Base-by-base conservation (phyloP, 148 eudicot species). In the Tetragonia tetragonoides region DNA sequence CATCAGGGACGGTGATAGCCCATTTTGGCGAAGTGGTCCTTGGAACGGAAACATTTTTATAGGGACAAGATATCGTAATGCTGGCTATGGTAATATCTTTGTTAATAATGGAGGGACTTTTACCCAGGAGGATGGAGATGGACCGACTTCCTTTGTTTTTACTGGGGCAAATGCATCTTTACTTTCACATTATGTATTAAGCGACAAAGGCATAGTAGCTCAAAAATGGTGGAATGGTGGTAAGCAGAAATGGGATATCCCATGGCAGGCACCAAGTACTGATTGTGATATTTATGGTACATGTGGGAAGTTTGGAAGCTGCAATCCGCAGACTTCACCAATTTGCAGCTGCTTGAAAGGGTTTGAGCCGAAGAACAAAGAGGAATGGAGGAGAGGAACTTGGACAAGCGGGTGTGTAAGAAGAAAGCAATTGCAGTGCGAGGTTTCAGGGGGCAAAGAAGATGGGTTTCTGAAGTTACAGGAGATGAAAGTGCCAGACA, bases 401-500 rank as follows among this genome's bases (percentile, higher is more conserved):
- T 83, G 85, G 84, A 74, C 73, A 15, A 53, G 75, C 51, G 88
- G 88, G 34, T 85, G 88, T 75, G 49, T 42, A 8, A 80, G 88
- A 44, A 77, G 64, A 49, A 77, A 72, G 54, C 46, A 42, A 64
- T 76, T 83, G 70, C 77, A 78, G 53, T 90, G 92, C 65, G 64
- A n/a, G 20, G 41, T 56, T 60, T 83, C 74, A 66, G 92, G 88
- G 28, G 66, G 40, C 3, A 71, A 75, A 24, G 67, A 75, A 56
- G 91, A 92, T 62, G 90, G 85, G 14, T 92, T 91, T 84, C 9
- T 78, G 28, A 78, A 65, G 67, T 71, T 82, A 47, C 34, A 81
- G 34, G 77, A 51, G 21, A 65, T 86, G 74, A 90, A 90, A 68
- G 74, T 88, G 68, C 97, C 97, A 0, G 92, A 90, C 40, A 67